phyloP scores from a whole-genome alignment of 306 rosid species.

The Biancaea sappan region DNA sequence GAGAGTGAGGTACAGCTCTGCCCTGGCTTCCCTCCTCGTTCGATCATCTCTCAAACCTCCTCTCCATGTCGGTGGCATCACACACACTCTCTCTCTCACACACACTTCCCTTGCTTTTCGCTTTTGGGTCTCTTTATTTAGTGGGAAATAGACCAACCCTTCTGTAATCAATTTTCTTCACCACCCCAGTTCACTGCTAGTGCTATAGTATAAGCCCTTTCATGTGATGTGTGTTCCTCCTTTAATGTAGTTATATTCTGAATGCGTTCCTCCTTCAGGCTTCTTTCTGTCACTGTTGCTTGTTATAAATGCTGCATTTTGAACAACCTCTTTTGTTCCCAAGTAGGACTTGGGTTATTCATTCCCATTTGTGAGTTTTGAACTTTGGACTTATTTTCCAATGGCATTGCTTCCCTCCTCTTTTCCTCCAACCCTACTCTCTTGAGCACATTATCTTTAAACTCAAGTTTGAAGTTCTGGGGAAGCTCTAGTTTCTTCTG shows the following conservation, averaged over 20 bases:
- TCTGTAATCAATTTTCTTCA: not conserved
- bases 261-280: not conserved
- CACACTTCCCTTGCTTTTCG: not conserved
- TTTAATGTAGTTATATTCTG: not conserved
- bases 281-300: not conserved
- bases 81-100: not conserved
- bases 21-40: slow-evolving; percentile 1
- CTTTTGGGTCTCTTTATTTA: not conserved
- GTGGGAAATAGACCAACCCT: not conserved
- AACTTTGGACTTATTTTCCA: slow-evolving; percentile 13
- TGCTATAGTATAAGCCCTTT: not conserved
- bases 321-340: slow-evolving; percentile 8
- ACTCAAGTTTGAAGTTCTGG: slow-evolving; percentile 5
- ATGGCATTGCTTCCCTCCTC: slow-evolving; percentile 14
- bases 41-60: not conserved
- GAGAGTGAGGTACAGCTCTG: slow-evolving; percentile 29
- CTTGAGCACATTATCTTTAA: slow-evolving; percentile 24
- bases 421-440: slow-evolving; percentile 17
- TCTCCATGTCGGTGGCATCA: slow-evolving; percentile 28
- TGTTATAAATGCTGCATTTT: slow-evolving; percentile 35
- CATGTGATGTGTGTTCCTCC: slow-evolving; percentile 34
- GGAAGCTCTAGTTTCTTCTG: slow-evolving; percentile 25
- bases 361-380: slow-evolving; percentile 9
- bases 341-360: not conserved
- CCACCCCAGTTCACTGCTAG: not conserved